phyloP scores from a whole-genome alignment of 1,139 yeast species.

The Kodamaea arcana region DNA sequence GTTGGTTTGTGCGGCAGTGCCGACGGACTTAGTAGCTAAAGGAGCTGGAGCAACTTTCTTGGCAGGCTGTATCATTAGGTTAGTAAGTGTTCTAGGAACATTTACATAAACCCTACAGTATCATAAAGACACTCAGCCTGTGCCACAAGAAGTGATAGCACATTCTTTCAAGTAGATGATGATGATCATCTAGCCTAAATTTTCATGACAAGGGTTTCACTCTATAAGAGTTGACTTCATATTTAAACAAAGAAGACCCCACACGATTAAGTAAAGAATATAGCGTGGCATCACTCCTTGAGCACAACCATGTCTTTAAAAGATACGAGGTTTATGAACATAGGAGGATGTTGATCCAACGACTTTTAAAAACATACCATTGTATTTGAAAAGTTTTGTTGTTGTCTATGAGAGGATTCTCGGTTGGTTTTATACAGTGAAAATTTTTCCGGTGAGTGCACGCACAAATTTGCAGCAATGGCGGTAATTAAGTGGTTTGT shows the following conservation, averaged over 20 bases:
- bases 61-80: conserved; percentile 65
- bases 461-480: no score
- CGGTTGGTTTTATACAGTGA: background rate
- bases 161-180: conserved; percentile 16
- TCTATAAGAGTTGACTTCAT: no score
- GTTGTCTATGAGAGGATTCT: background rate
- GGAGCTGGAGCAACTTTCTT: conserved; percentile 54
- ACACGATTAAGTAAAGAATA: conserved; percentile 9
- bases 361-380: conserved; percentile 29
- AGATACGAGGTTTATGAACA: conserved; percentile 14
- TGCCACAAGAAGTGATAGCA: conserved; percentile 38
- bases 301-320: conserved; percentile 26
- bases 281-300: conserved; percentile 31
- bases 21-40: conserved; percentile 38
- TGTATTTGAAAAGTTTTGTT: conserved; percentile 6
- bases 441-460: background rate
- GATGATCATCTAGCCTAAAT: background rate
- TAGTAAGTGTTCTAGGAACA: conserved; percentile 33
- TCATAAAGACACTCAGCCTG: conserved; percentile 43
- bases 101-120: conserved; percentile 40
- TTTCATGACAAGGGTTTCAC: no score
- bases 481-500: no score
- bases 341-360: conserved; percentile 30
- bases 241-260: no score
- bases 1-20: conserved; percentile 21